Conservation (phyloP, 2,329 filamentous ascomycete genomes). For the Leptographium procerum region DNA sequence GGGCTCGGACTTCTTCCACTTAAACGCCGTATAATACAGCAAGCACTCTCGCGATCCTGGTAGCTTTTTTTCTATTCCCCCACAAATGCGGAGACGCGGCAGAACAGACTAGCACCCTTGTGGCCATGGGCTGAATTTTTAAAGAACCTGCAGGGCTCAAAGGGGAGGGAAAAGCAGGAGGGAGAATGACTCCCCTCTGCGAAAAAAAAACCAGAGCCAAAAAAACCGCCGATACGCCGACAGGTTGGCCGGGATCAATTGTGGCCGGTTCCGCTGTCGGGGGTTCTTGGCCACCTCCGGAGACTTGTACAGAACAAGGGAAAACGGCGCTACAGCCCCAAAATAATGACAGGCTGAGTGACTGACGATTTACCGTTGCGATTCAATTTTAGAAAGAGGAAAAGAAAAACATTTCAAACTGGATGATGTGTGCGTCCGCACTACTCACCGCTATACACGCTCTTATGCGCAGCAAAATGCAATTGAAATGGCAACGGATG, state of each 20-base stretch:
- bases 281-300: not conserved
- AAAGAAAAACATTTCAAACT: too few relatives aligned
- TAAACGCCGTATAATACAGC: not conserved
- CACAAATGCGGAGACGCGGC: constrained; percentile 3
- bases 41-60: not conserved
- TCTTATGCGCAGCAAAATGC: too few relatives aligned
- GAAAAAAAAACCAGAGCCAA: too few relatives aligned
- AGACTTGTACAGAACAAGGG: not conserved
- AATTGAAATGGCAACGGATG: too few relatives aligned
- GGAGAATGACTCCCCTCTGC: too few relatives aligned
- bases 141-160: not conserved
- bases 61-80: not conserved
- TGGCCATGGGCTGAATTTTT: not conserved
- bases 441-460: not conserved
- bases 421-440: not conserved
- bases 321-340: too few relatives aligned
- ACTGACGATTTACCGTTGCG: not conserved
- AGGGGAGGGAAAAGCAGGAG: not conserved
- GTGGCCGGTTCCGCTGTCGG: not conserved
- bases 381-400: too few relatives aligned
- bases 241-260: not conserved
- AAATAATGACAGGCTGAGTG: not conserved
- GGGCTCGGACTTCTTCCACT: not conserved
- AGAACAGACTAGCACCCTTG: not conserved
- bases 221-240: not conserved